Evolutionary conservation across 2,329 filamentous ascomycete species (phyloP).

Genomic region (Colletotrichum sp.): DNA sequence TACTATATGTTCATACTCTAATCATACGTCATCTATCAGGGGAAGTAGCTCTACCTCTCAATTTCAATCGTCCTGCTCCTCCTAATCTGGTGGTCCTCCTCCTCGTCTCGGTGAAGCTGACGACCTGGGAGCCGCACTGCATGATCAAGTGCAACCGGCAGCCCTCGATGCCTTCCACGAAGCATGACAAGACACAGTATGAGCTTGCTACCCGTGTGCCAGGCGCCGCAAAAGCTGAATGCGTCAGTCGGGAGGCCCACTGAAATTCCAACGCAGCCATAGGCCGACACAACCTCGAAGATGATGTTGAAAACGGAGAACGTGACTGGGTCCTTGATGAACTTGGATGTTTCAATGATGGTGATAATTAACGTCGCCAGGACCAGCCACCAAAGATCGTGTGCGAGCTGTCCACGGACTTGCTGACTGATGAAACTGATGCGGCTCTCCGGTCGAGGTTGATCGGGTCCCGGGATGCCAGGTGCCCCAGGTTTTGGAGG

Average conservation of each 20-base stretch:
- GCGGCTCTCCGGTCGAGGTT: constrained; percentile 34
- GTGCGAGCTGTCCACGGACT: constrained; percentile 66
- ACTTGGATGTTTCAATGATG: constrained; percentile 63
- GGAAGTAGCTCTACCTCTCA: not conserved
- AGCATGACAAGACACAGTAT: constrained; percentile 65
- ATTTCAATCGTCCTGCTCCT: not conserved
- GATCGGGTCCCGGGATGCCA: not conserved
- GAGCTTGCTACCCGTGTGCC: constrained; percentile 61
- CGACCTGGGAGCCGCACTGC: constrained; percentile 50
- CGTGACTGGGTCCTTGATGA: constrained; percentile 52
- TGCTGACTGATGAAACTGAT: constrained; percentile 60
- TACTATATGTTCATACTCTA: not conserved
- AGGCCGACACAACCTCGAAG: constrained; percentile 63
- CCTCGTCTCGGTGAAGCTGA: constrained; percentile 32
- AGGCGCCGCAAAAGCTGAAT: constrained; percentile 61
- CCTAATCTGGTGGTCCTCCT: constrained; percentile 24
- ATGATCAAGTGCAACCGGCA: constrained; percentile 61
- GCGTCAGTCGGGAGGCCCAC: constrained; percentile 58
- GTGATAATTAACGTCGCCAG: constrained; percentile 65
- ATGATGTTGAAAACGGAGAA: constrained; percentile 66
- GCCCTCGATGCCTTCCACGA: constrained; percentile 59
- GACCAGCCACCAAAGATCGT: constrained; percentile 72
- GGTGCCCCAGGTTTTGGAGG: not conserved
- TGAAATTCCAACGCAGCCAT: constrained; percentile 67
- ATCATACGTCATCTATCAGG: not conserved